phyloP scores from a whole-genome alignment of 1,284 basidiomycete genomes.

The Trichosporon ovoides region DNA sequence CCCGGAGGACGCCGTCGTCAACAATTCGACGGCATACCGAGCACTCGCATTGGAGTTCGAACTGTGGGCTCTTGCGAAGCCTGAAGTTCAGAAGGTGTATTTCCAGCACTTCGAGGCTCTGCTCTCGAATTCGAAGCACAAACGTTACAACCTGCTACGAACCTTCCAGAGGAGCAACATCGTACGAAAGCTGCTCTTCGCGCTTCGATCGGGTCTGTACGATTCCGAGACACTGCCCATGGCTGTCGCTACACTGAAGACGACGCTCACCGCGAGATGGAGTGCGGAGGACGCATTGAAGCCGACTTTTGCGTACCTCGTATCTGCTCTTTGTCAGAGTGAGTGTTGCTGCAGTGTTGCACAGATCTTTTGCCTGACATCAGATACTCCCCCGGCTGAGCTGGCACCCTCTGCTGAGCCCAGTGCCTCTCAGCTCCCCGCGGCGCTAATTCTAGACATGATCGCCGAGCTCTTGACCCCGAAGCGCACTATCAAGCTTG shows the following conservation, averaged over 20 bases:
- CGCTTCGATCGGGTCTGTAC: constrained; percentile 71
- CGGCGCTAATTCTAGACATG: constrained; percentile 35
- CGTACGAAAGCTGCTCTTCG: constrained; percentile 72
- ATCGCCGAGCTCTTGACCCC: constrained; percentile 33
- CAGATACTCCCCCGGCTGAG: constrained; percentile 3
- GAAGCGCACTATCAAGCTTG: constrained; percentile 41
- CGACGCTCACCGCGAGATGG: constrained; percentile 39
- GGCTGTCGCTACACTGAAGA: constrained; percentile 50
- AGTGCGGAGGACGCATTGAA: constrained; percentile 59
- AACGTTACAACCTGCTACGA: constrained; percentile 65
- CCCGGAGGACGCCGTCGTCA: constrained; percentile 76
- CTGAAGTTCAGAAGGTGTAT: constrained; percentile 68
- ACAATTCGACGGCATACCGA: constrained; percentile 75
- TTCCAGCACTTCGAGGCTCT: constrained; percentile 71
- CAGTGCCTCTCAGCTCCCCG: constrained; percentile 33
- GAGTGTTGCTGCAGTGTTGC: background rate
- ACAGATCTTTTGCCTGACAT: background rate
- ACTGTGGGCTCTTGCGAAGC: constrained; percentile 70
- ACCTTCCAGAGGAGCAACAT: constrained; percentile 63
- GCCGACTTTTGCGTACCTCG: constrained; percentile 75
- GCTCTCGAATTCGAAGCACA: constrained; percentile 64
- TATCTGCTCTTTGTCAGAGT: constrained; percentile 74
- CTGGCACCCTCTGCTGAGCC: constrained; percentile 24
- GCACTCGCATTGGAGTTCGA: constrained; percentile 82
- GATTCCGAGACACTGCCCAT: constrained; percentile 54